phyloP scores from a whole-genome alignment of 129 eudicot genomes.

The Lactuca saligna region DNA sequence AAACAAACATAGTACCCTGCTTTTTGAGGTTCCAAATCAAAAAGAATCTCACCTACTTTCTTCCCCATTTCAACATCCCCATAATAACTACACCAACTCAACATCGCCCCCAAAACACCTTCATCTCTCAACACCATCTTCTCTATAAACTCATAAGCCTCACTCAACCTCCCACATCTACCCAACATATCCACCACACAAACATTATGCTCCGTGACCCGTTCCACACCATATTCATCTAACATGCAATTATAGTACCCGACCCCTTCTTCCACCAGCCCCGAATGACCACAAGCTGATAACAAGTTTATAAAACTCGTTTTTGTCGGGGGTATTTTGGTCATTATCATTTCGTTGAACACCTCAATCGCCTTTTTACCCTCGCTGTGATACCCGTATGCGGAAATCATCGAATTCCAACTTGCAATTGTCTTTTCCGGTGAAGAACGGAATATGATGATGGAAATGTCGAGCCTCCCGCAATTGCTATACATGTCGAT shows the following conservation, averaged over 20 bases:
- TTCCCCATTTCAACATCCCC: slow-evolving; percentile 69
- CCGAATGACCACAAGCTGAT: slow-evolving; percentile 64
- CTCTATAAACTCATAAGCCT: slow-evolving; percentile 54
- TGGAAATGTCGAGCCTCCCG: slow-evolving; percentile 54
- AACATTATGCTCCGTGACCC: slow-evolving; percentile 56
- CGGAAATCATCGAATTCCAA: slow-evolving; percentile 76
- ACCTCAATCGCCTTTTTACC: slow-evolving; percentile 46
- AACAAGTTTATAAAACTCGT: slow-evolving; percentile 57
- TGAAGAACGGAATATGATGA: slow-evolving; percentile 33
- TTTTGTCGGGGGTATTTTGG: slow-evolving; percentile 50
- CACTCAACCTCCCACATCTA: slow-evolving; percentile 46
- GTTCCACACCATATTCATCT: slow-evolving; percentile 39
- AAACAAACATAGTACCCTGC: slow-evolving; percentile 55
- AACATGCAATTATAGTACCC: slow-evolving; percentile 42
- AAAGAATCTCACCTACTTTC: slow-evolving; percentile 51
- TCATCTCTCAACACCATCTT: slow-evolving; percentile 33
- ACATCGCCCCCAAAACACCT: slow-evolving; percentile 71
- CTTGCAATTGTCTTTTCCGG: slow-evolving; percentile 39
- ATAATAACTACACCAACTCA: slow-evolving; percentile 65
- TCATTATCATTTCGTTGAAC: slow-evolving; percentile 43
- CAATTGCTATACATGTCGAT: slow-evolving; percentile 66
- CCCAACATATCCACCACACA: slow-evolving; percentile 69
- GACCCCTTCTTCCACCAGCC: slow-evolving; percentile 50
- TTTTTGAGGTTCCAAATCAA: slow-evolving; percentile 53
- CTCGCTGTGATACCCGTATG: slow-evolving; percentile 59